These are phyloP conservation scores for Amanita exitialis DNA, from an alignment of 768 basidiomycete genomes.

Conservation along the genomic window DNA sequence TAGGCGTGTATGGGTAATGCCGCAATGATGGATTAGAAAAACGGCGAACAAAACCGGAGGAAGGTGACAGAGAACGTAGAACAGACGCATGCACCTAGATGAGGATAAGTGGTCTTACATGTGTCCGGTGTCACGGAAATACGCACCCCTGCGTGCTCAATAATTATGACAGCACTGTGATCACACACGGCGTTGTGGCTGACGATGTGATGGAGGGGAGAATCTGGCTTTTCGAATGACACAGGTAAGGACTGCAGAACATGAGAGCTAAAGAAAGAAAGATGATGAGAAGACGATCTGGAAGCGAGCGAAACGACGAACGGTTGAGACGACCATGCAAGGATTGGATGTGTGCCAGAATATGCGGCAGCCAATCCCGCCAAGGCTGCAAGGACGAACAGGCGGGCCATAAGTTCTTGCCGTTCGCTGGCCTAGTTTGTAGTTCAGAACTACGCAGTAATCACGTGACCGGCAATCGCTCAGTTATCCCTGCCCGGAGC, in stretches of 20 bases:
- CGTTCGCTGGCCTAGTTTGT: no score
- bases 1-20: conserved; percentile 53
- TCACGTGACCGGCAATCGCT: conserved; percentile 14
- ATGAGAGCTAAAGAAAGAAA: conserved; percentile 29
- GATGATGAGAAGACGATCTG: background rate
- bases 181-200: conserved; percentile 40
- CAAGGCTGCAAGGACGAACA: conserved; percentile 34
- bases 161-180: conserved; percentile 55
- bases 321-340: conserved; percentile 67
- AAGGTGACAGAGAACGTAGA: conserved; percentile 46
- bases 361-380: conserved; percentile 43
- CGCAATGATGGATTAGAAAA: conserved; percentile 45
- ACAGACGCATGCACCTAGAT: conserved; percentile 68
- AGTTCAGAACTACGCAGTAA: no score
- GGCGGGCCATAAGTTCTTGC: conserved; percentile 20
- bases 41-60: conserved; percentile 35
- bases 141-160: conserved; percentile 67
- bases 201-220: conserved; percentile 36
- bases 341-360: conserved; percentile 50
- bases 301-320: conserved; percentile 15
- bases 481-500: background rate
- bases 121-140: background rate
- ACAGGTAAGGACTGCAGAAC: conserved; percentile 32
- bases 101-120: background rate
- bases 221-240: conserved; percentile 20